A percentile compares a stretch with the other conserved stretches of the same genome.
Conservation (phyloP, 257 asterid genomes). For the Linaria vulgaris region DNA sequence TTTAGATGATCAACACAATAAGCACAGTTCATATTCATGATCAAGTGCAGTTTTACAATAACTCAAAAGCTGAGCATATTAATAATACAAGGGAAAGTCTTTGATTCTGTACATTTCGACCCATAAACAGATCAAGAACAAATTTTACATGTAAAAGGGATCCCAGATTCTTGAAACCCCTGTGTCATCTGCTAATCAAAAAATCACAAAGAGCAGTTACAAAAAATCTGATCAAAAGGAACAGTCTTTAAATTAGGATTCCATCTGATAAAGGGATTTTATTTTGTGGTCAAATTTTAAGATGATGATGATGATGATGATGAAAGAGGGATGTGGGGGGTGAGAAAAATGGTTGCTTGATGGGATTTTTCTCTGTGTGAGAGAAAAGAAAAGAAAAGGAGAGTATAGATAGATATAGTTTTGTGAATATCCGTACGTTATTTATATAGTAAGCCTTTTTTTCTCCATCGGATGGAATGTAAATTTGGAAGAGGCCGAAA, state of each 20-base stretch:
- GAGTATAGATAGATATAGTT: constrained; percentile 32
- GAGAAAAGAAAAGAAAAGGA: constrained; percentile 2
- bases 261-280: constrained; percentile 34
- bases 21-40: constrained; percentile 42
- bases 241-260: constrained; percentile 32
- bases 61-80: constrained; percentile 23
- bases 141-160: constrained; percentile 37
- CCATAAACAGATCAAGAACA: constrained; percentile 24
- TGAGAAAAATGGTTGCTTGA: constrained; percentile 18
- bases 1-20: constrained; percentile 39
- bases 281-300: not conserved
- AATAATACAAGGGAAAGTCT: constrained; percentile 23
- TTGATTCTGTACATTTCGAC: constrained; percentile 32
- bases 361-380: constrained; percentile 18
- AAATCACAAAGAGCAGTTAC: constrained; percentile 28
- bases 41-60: constrained; percentile 35
- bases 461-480: constrained; percentile 49
- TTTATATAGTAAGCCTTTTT: constrained; percentile 36
- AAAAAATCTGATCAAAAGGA: constrained; percentile 30
- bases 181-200: constrained; percentile 15
- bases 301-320: constrained; percentile 15
- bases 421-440: constrained; percentile 24
- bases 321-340: constrained; percentile 23
- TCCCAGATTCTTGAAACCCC: constrained; percentile 45
- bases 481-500: constrained; percentile 30